phyloP scores from a whole-genome alignment of 129 eudicot genomes.

The Calendula officinalis region DNA sequence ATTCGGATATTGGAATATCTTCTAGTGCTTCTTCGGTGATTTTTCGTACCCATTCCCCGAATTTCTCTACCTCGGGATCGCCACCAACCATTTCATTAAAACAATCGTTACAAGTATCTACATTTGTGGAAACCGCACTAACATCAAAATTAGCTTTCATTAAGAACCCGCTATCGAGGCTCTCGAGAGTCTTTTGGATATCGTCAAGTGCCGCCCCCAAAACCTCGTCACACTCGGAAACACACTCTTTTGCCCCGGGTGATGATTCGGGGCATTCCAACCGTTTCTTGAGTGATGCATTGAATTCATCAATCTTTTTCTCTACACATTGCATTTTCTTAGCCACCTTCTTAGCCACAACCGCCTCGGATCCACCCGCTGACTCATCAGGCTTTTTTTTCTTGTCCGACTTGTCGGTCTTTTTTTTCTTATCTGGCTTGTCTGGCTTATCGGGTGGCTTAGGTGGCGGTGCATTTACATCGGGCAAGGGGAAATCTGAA shows the following conservation, averaged over 20 bases:
- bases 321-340: constrained; percentile 30
- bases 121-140: constrained; percentile 38
- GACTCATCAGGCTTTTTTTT: background rate
- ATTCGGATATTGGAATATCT: constrained; percentile 27
- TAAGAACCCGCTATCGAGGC: constrained; percentile 23
- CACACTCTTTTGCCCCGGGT: constrained; percentile 22
- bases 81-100: constrained; percentile 33
- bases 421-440: background rate
- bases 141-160: constrained; percentile 41
- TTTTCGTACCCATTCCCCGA: constrained; percentile 30
- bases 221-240: constrained; percentile 41
- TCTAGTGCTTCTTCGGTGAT: constrained; percentile 37
- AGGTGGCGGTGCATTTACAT: no score
- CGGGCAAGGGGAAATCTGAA: background rate
- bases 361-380: background rate
- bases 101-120: constrained; percentile 45
- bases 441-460: no score
- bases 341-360: constrained; percentile 26
- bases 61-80: constrained; percentile 26
- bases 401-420: background rate
- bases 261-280: constrained; percentile 16
- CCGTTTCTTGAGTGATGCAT: constrained; percentile 35
- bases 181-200: constrained; percentile 31
- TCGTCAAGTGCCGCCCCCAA: constrained; percentile 35
- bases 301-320: constrained; percentile 24